These are phyloP conservation scores for Conoideocrella luteorostrata DNA, from an alignment of 2,329 filamentous ascomycete species.

Conservation along the genomic window DNA sequence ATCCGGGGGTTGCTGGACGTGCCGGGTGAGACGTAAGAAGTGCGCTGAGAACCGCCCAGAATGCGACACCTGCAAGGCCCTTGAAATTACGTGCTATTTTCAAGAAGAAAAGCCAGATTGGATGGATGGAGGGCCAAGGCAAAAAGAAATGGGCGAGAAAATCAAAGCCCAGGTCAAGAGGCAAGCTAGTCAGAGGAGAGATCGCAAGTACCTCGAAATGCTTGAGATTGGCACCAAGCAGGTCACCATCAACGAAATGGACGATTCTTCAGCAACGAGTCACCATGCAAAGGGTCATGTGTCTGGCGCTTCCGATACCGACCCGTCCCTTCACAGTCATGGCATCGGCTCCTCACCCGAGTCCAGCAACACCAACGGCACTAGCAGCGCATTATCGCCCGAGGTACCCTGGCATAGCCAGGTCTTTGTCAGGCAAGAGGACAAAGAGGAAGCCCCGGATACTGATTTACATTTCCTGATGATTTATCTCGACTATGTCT, in stretches of 20 bases:
- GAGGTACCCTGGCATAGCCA: conserved; percentile 28
- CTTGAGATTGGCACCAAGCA: conserved; percentile 28
- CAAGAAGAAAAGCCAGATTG: conserved; percentile 46
- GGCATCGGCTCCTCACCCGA: conserved; percentile 20
- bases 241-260: conserved; percentile 16
- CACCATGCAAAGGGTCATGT: conserved; percentile 7
- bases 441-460: conserved; percentile 16
- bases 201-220: conserved; percentile 41
- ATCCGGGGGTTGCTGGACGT: conserved; percentile 53
- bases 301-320: conserved; percentile 22
- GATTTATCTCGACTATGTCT: conserved; percentile 56
- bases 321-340: conserved; percentile 17
- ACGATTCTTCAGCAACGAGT: conserved; percentile 9
- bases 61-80: conserved; percentile 42
- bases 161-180: conserved; percentile 54
- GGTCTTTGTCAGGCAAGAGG: conserved; percentile 16
- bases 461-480: conserved; percentile 40
- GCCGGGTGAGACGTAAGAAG: conserved; percentile 54
- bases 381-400: conserved; percentile 23
- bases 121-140: conserved; percentile 47
- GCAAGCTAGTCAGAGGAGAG: conserved; percentile 42
- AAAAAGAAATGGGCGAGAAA: conserved; percentile 44
- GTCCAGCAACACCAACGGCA: conserved; percentile 23
- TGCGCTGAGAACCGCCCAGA: conserved; percentile 49
- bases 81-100: conserved; percentile 53